Evolutionary conservation across 768 basidiomycete species (phyloP).

Genomic region (Lactarius psammicola): DNA sequence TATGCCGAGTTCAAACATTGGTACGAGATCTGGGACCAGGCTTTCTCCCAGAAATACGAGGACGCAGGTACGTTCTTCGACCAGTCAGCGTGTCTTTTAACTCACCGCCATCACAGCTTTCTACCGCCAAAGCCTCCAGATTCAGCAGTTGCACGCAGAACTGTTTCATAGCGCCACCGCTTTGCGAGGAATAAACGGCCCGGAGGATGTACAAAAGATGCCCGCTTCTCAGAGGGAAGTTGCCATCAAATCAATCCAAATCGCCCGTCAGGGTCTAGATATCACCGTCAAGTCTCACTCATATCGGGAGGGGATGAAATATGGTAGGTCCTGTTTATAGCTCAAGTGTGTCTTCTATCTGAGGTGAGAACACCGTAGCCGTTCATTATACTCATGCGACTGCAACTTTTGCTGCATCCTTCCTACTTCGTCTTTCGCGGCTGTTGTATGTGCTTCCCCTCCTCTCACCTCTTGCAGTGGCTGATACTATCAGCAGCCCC

Average conservation of each 20-base stretch:
- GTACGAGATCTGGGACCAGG: constrained; percentile 78
- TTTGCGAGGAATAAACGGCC: constrained; percentile 77
- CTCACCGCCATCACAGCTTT: constrained; percentile 49
- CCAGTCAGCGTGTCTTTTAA: background rate
- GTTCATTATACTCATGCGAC: constrained; percentile 92
- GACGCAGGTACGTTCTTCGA: constrained; percentile 58
- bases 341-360: background rate
- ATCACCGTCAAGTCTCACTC: constrained; percentile 81
- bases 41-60: constrained; percentile 79
- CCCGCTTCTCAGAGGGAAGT: constrained; percentile 72
- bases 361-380: constrained; percentile 43
- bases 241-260: constrained; percentile 78
- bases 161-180: constrained; percentile 84
- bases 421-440: constrained; percentile 80
- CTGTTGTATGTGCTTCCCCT: constrained; percentile 63
- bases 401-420: constrained; percentile 90
- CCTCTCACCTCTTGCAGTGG: background rate
- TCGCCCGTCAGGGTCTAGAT: constrained; percentile 76
- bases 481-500: constrained; percentile 50
- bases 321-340: constrained; percentile 51
- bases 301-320: constrained; percentile 91
- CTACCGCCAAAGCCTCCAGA: constrained; percentile 84
- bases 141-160: constrained; percentile 85
- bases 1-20: constrained; percentile 77
- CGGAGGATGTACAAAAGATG: constrained; percentile 85